A percentile compares a stretch with the other conserved stretches of the same genome.
phyloP scores from a whole-genome alignment of 2,329 filamentous ascomycete species.

The Rachicladosporium sp. region DNA sequence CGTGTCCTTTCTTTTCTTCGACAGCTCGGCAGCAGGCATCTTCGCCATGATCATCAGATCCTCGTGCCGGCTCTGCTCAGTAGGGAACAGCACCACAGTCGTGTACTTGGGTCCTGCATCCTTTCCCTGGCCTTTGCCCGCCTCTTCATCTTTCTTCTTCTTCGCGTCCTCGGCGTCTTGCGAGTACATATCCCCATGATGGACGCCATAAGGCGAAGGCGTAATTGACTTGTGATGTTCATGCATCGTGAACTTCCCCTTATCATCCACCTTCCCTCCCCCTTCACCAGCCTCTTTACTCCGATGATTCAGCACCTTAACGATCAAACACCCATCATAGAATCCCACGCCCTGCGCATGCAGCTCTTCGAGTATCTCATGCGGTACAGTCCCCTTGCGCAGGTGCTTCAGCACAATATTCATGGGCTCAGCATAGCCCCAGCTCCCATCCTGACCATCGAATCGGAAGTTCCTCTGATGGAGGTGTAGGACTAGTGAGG shows the following conservation, averaged over 20 bases:
- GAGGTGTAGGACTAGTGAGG: conserved; percentile 77
- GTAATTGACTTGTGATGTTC: conserved; percentile 85
- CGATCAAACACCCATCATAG: conserved; percentile 89
- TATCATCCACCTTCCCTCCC: conserved; percentile 39
- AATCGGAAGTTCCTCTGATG: conserved; percentile 80
- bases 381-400: conserved; percentile 63
- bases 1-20: conserved; percentile 29
- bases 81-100: conserved; percentile 78
- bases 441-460: conserved; percentile 86
- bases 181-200: no score
- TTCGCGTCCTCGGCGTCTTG: conserved; percentile 12
- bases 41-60: conserved; percentile 67
- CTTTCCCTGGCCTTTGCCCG: conserved; percentile 23
- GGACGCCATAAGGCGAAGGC: conserved; percentile 61
- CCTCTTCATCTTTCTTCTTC: conserved; percentile 22
- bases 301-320: conserved; percentile 86
- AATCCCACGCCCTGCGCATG: conserved; percentile 60
- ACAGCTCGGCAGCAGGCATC: conserved; percentile 47
- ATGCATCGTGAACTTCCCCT: conserved; percentile 70
- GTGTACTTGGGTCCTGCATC: conserved; percentile 44
- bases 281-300: conserved; percentile 11
- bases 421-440: conserved; percentile 89
- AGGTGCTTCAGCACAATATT: conserved; percentile 67
- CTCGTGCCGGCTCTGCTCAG: conserved; percentile 57
- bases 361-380: conserved; percentile 76